Evolutionary conservation across 2,329 filamentous ascomycete genomes (phyloP).

Genomic region (Trichoderma koningiopsis): DNA sequence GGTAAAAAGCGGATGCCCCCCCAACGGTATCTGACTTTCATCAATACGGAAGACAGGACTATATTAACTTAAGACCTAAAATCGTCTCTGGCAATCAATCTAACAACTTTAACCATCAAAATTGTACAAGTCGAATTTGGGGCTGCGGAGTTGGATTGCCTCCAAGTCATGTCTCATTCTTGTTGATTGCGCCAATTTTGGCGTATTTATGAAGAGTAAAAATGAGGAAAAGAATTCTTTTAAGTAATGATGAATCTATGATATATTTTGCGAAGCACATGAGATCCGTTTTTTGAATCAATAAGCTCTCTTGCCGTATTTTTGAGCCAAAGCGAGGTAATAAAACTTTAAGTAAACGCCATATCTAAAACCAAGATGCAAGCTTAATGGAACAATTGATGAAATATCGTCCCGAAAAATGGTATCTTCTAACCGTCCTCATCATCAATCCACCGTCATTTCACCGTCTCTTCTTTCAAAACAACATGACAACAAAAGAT

Average conservation of each 20-base stretch:
- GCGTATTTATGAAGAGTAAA: not conserved
- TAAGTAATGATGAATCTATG: slow-evolving; percentile 6
- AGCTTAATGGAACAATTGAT: not conserved
- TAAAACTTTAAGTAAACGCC: slow-evolving; percentile 9
- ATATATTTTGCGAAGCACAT: not conserved
- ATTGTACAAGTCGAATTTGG: too few relatives aligned
- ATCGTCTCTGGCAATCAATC: too few relatives aligned
- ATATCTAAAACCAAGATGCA: slow-evolving; percentile 25
- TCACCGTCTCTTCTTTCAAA: not conserved
- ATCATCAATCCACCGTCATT: not conserved
- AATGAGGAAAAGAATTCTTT: not conserved
- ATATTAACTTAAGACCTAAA: too few relatives aligned
- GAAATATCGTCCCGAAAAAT: slow-evolving; percentile 13
- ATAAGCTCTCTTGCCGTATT: not conserved
- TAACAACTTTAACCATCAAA: too few relatives aligned
- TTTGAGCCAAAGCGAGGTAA: not conserved
- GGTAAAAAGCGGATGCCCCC: too few relatives aligned
- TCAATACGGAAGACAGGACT: too few relatives aligned
- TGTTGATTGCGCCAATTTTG: too few relatives aligned
- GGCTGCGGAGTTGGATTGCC: too few relatives aligned
- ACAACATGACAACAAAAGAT: not conserved
- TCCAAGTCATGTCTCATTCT: too few relatives aligned
- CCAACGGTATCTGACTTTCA: too few relatives aligned
- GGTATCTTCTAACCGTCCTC: not conserved
- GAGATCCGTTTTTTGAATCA: not conserved